Evolutionary conservation across 2,329 filamentous ascomycete species (phyloP).

Genomic region (Trichoderma koningii): DNA sequence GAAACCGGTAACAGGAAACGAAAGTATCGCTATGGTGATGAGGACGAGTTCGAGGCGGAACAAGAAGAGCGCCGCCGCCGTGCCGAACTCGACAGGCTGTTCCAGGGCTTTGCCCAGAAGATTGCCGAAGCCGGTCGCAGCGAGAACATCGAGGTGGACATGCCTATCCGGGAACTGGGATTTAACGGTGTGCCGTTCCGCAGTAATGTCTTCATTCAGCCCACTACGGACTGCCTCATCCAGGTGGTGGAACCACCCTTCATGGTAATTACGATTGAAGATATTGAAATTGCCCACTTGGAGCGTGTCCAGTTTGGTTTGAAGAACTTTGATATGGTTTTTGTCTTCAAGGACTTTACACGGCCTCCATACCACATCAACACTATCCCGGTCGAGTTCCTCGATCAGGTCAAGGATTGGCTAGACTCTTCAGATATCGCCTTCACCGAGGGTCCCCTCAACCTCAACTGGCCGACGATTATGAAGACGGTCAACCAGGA

Average conservation of each 20-base stretch:
- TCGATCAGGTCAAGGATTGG: conserved; percentile 97
- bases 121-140: conserved; percentile 93
- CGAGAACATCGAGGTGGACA: conserved; percentile 89
- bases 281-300: conserved; percentile 94
- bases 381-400: conserved; percentile 92
- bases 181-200: conserved; percentile 97
- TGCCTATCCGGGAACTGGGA: conserved; percentile 93
- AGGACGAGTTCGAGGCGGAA: conserved; percentile 98
- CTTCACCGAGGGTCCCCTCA: conserved; percentile 90
- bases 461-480: conserved; percentile 98
- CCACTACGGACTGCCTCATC: conserved; percentile 94
- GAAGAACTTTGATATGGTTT: conserved; percentile 98
- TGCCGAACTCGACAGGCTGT: conserved; percentile 90
- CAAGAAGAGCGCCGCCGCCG: conserved; percentile 92
- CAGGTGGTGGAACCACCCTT: conserved; percentile 97
- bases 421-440: conserved; percentile 94
- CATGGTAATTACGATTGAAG: conserved; percentile 90
- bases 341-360: conserved; percentile 96
- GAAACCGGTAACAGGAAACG: conserved; percentile 98
- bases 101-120: conserved; percentile 96
- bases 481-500: conserved; percentile 98
- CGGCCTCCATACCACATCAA: conserved; percentile 93
- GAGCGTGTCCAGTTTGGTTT: conserved; percentile 95
- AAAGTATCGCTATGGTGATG: conserved; percentile 95
- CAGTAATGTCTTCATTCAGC: conserved; percentile 93